Evolutionary conservation across 345 rosid genomes (phyloP).

Genomic region (Hypericum androsaemum): DNA sequence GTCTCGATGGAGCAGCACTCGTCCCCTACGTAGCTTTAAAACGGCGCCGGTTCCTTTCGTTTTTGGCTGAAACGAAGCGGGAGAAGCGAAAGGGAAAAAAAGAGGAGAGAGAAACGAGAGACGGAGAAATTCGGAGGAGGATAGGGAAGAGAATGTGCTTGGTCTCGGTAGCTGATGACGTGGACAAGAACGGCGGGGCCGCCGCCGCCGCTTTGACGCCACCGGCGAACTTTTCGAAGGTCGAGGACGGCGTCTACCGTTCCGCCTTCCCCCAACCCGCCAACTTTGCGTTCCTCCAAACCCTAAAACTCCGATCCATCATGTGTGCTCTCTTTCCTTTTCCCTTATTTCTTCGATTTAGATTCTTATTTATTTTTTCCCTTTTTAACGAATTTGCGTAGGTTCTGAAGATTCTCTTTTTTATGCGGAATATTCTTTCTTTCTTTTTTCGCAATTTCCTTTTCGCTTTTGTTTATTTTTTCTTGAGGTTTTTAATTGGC

Average conservation of each 20-base stretch:
- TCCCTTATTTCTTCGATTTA: not conserved
- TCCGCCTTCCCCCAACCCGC: constrained; percentile 53
- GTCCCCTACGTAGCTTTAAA: too few species aligned
- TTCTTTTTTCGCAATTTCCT: too few species aligned
- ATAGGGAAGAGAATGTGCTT: constrained; percentile 22
- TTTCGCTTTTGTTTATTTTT: too few species aligned
- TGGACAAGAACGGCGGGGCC: not conserved
- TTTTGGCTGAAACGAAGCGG: too few species aligned
- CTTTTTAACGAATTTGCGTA: not conserved
- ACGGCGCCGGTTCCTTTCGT: too few species aligned
- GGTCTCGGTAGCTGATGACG: constrained; percentile 21
- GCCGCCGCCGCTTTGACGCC: constrained; percentile 29
- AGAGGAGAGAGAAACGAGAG: too few species aligned
- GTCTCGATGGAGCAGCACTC: too few species aligned
- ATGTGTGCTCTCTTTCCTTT: constrained; percentile 28
- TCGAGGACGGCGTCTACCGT: constrained; percentile 71
- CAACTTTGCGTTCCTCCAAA: constrained; percentile 48
- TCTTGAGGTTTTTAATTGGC: too few species aligned
- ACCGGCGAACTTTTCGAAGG: constrained; percentile 70
- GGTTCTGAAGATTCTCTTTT: not conserved
- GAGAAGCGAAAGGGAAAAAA: too few species aligned
- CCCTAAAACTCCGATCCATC: constrained; percentile 70
- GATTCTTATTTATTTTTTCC: not conserved
- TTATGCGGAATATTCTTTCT: too few species aligned
- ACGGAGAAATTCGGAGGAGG: too few species aligned